Evolutionary conservation across 2,329 filamentous ascomycete genomes (phyloP), one percentile per base, ranked within the genome.

Genomic region (Penicillium frequentans): DNA sequence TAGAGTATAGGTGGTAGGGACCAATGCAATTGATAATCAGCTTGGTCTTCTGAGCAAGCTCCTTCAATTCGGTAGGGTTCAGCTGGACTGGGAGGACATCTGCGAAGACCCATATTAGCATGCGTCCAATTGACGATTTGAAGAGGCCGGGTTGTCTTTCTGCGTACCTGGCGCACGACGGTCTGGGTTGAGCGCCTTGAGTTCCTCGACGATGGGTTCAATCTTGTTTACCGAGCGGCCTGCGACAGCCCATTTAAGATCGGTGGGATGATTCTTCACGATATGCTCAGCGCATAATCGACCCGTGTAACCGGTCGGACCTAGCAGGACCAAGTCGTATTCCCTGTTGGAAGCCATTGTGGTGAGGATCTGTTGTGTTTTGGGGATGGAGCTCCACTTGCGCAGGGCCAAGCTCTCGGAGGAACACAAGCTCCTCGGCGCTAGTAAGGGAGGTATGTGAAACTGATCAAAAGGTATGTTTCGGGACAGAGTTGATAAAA

Each of bases 201-300:
- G 82, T 54, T 90, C 85, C 52, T 86, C 79, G 8, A 86, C 85
- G 11, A 97, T 75, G 42, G 77, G 76, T 63, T 89, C 83, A 5
- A 98, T 82, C 73, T 96, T 96, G 49, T 81, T 78, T 49, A 82
- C 78, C n/a, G 90, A 93, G 26, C 93, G 89, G 29, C 93, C 93
- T 46, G 91, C 90, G 54, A 97, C 80, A 14, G 91, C 93, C 93
- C 93, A 97, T 78, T 86, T 91, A 60, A 96, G 74, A 70, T 91
- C 84, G 19, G 89, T 90, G 0, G 92, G 89, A 1, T 91, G 79
- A 62, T 84, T 77, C 14, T 81, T 82, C 52, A 86, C 82, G 67
- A 96, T 88, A 73, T 95, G 86, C 72, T 96, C 87, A 27, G 88
- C 87, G 2, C 86, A 86, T 64, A 90, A 81, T 63, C 85, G 87